A percentile compares a stretch with the other conserved stretches of the same genome.
phyloP scores from a whole-genome alignment of 208 protist genomes.

The Wallacemonas sp. region DNA sequence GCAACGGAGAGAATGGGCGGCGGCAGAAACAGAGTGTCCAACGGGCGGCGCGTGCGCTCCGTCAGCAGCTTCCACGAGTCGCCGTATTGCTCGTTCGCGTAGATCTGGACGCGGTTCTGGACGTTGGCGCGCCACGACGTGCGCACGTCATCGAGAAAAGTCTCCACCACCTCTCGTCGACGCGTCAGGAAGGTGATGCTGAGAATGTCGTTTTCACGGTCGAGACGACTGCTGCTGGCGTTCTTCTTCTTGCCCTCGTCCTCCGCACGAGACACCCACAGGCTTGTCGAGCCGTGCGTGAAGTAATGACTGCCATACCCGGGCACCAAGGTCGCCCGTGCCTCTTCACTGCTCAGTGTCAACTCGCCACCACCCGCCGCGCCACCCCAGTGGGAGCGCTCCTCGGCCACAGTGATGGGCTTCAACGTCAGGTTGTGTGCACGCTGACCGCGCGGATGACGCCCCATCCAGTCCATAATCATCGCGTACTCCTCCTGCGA shows the following conservation, averaged over 20 bases:
- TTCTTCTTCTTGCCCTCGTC: slow-evolving; percentile 71
- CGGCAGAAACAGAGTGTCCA: slow-evolving; percentile 78
- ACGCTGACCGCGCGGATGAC: slow-evolving; percentile 57
- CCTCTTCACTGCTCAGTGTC: slow-evolving; percentile 14
- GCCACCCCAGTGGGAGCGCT: slow-evolving; percentile 11
- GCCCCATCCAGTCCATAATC: slow-evolving; percentile 91
- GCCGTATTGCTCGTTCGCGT: slow-evolving; percentile 55
- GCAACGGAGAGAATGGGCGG: slow-evolving; percentile 45
- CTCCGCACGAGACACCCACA: slow-evolving; percentile 72
- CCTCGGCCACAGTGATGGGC: slow-evolving; percentile 65
- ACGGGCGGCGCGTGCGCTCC: slow-evolving; percentile 56
- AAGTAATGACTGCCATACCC: slow-evolving; percentile 85
- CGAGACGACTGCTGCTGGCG: slow-evolving; percentile 26
- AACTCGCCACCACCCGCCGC: slow-evolving; percentile 7
- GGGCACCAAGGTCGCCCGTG: slow-evolving; percentile 57
- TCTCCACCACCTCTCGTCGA: slow-evolving; percentile 45
- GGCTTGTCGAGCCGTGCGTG: slow-evolving; percentile 42
- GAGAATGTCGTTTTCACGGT: slow-evolving; percentile 80
- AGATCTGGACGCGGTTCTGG: slow-evolving; percentile 65
- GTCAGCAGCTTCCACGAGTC: slow-evolving; percentile 68
- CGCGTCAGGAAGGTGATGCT: slow-evolving; percentile 73
- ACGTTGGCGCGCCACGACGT: slow-evolving; percentile 55
- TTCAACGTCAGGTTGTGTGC: slow-evolving; percentile 70
- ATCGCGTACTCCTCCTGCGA: slow-evolving; percentile 85
- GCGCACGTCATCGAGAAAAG: slow-evolving; percentile 59